These are phyloP conservation scores for Tulasnella sp. DNA, from an alignment of 768 basidiomycete species.

Conservation along the genomic window DNA sequence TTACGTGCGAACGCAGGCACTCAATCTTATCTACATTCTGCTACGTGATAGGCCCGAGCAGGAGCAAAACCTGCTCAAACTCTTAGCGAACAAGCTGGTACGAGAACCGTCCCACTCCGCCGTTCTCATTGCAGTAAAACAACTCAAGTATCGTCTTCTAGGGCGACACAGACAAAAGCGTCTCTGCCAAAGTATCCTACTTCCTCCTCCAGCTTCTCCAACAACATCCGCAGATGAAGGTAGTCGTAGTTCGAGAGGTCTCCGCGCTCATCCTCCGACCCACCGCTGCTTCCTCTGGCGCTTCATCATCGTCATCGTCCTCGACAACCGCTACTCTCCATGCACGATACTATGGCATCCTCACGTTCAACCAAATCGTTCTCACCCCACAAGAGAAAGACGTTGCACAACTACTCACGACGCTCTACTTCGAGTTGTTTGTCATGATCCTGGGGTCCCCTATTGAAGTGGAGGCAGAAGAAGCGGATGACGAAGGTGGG, in stretches of 20 bases:
- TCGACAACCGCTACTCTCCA: conserved; percentile 33
- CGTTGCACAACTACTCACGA: conserved; percentile 68
- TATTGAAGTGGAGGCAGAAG: conserved; percentile 25
- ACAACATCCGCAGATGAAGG: conserved; percentile 86
- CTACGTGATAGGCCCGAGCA: conserved; percentile 90
- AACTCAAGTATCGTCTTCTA: conserved; percentile 25
- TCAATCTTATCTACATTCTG: conserved; percentile 66
- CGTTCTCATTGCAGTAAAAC: neutral
- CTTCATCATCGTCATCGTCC: conserved; percentile 21
- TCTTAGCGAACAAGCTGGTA: conserved; percentile 91
- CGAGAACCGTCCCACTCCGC: conserved; percentile 22
- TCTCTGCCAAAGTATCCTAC: conserved; percentile 85
- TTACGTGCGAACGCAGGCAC: conserved; percentile 78
- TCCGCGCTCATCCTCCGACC: conserved; percentile 67
- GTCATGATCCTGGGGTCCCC: conserved; percentile 53
- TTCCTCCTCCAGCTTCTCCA: conserved; percentile 84
- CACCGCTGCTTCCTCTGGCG: conserved; percentile 29
- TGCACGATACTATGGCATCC: conserved; percentile 81
- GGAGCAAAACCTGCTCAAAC: conserved; percentile 86
- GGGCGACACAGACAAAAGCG: conserved; percentile 82
- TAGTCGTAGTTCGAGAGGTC: conserved; percentile 78
- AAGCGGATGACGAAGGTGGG: conserved; percentile 20
- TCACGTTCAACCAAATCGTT: conserved; percentile 91
- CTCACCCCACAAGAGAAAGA: conserved; percentile 52
- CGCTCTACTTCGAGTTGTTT: conserved; percentile 93